These are phyloP conservation scores for Curvularia sp. DNA, from an alignment of 2,329 filamentous ascomycete genomes.

Conservation along the genomic window DNA sequence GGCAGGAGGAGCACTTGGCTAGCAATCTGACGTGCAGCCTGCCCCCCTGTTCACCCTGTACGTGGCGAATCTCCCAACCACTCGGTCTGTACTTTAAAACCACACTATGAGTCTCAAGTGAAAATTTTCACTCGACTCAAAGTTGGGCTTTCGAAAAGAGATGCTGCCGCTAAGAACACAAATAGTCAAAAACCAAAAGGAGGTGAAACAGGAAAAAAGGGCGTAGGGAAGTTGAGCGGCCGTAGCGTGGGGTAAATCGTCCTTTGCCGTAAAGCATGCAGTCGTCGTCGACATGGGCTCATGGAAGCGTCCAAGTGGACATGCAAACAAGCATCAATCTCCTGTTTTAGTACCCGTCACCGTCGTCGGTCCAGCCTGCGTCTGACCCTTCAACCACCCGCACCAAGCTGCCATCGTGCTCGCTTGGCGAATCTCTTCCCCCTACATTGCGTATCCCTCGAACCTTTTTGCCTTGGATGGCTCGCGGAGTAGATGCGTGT, in stretches of 20 bases:
- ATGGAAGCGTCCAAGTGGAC: constrained; percentile 12
- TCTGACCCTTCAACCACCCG: constrained; percentile 60
- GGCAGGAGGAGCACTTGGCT: constrained; percentile 6
- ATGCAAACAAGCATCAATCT: constrained; percentile 6
- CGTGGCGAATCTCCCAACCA: constrained; percentile 43
- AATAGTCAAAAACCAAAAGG: not conserved
- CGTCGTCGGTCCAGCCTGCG: constrained; percentile 62
- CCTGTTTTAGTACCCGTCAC: constrained; percentile 42
- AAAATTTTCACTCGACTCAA: constrained; percentile 20
- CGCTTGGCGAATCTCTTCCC: constrained; percentile 45
- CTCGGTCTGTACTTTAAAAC: constrained; percentile 15
- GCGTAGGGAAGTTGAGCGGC: constrained; percentile 1
- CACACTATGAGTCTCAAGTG: constrained; percentile 23
- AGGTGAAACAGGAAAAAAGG: not conserved
- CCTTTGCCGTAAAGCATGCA: constrained; percentile 13
- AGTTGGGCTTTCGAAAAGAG: not conserved
- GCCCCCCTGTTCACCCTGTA: constrained; percentile 16
- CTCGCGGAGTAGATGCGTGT: constrained; percentile 44
- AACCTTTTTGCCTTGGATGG: constrained; percentile 48
- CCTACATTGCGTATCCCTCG: constrained; percentile 58
- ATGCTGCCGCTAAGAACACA: constrained; percentile 3
- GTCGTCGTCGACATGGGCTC: constrained; percentile 9
- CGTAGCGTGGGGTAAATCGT: constrained; percentile 8
- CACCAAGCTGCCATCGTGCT: constrained; percentile 54
- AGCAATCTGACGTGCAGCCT: constrained; percentile 12